Evolutionary conservation across 2,329 filamentous ascomycete species (phyloP).

Genomic region (Colletotrichum lini): DNA sequence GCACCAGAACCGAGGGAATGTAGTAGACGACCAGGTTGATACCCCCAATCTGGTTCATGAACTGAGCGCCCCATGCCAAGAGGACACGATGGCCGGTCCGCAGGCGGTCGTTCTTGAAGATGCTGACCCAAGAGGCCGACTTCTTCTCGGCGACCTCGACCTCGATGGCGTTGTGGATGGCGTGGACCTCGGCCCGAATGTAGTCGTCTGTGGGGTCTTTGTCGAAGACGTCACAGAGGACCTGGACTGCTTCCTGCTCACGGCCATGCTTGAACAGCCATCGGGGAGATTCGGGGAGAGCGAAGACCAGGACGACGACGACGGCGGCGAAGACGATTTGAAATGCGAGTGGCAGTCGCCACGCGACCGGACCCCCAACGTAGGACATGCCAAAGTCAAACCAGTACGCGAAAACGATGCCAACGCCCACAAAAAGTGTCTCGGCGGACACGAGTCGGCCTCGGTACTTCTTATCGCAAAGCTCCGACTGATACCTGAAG

Average conservation of each 20-base stretch:
- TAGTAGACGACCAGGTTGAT: slow-evolving; percentile 62
- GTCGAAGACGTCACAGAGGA: slow-evolving; percentile 58
- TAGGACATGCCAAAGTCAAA: slow-evolving; percentile 56
- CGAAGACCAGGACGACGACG: slow-evolving; percentile 53
- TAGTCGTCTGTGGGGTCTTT: slow-evolving; percentile 52
- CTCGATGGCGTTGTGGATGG: slow-evolving; percentile 59
- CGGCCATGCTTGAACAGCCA: slow-evolving; percentile 57
- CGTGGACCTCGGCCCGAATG: slow-evolving; percentile 52
- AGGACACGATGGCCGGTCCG: slow-evolving; percentile 60
- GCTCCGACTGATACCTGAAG: slow-evolving; percentile 58
- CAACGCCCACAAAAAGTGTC: slow-evolving; percentile 58
- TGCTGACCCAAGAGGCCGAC: slow-evolving; percentile 56
- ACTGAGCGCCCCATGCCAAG: slow-evolving; percentile 62
- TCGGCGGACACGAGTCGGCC: slow-evolving; percentile 58
- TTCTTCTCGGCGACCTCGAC: slow-evolving; percentile 49
- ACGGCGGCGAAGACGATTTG: slow-evolving; percentile 54
- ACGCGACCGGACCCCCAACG: slow-evolving; percentile 46
- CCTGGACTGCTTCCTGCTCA: slow-evolving; percentile 53
- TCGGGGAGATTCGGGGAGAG: slow-evolving; percentile 57
- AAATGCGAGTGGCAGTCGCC: slow-evolving; percentile 48
- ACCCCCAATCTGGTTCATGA: slow-evolving; percentile 65
- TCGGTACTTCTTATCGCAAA: slow-evolving; percentile 58
- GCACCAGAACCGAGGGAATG: slow-evolving; percentile 50
- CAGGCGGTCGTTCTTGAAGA: slow-evolving; percentile 60
- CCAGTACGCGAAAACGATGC: slow-evolving; percentile 56